A percentile compares a stretch with the other conserved stretches of the same genome.
phyloP scores from a whole-genome alignment of 345 rosid species.

The Hibiscus tridactylites region DNA sequence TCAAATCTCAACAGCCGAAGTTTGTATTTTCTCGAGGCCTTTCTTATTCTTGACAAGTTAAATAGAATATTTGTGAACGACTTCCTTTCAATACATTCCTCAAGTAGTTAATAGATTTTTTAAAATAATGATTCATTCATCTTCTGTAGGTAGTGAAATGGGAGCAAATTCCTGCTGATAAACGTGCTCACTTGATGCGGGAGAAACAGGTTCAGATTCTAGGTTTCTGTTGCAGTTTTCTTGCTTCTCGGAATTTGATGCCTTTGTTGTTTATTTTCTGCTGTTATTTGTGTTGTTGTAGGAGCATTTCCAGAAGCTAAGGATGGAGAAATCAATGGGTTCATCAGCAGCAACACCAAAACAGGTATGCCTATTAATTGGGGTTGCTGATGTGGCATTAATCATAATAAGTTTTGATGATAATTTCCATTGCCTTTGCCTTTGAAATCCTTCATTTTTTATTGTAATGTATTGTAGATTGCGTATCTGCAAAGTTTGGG shows the following conservation, averaged over 20 bases:
- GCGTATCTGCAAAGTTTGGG: slow-evolving; percentile 72
- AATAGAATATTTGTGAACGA: not conserved
- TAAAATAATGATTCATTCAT: not conserved
- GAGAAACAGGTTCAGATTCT: slow-evolving; percentile 70
- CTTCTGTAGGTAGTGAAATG: slow-evolving; percentile 58
- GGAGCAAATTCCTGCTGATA: slow-evolving; percentile 90
- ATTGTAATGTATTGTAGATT: slow-evolving; percentile 32
- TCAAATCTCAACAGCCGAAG: slow-evolving; percentile 7
- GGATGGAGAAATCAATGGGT: slow-evolving; percentile 82
- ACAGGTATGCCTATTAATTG: slow-evolving; percentile 42
- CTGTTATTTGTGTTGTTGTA: slow-evolving; percentile 15
- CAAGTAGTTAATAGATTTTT: not conserved
- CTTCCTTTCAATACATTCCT: not conserved
- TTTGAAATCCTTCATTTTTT: too few species aligned
- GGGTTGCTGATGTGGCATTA: not conserved
- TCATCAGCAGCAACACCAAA: slow-evolving; percentile 70
- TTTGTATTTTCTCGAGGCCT: not conserved
- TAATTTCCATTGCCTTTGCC: too few species aligned
- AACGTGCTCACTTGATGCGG: slow-evolving; percentile 68
- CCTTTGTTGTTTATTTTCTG: not conserved
- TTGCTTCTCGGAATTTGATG: not conserved
- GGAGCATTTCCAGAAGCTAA: slow-evolving; percentile 84
- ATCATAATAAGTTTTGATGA: not conserved
- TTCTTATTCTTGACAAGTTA: not conserved
- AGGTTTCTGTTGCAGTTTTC: not conserved